Evolutionary conservation across 495 filamentous ascomycete genomes (phyloP).

Genomic region (Neurospora sp.): DNA sequence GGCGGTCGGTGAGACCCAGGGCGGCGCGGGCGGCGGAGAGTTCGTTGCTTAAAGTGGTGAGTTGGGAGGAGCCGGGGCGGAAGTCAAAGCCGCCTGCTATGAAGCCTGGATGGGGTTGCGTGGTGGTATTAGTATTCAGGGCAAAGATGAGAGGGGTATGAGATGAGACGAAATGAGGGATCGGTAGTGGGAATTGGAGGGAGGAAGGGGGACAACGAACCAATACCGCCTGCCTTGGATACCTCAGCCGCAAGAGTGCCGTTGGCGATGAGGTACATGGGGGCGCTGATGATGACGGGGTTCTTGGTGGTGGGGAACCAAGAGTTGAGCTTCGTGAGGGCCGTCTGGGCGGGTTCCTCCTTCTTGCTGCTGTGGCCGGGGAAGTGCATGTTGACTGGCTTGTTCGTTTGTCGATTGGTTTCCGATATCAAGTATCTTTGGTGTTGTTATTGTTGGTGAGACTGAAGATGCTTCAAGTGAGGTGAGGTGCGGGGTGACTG

Average conservation of each 20-base stretch:
- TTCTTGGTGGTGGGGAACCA: conserved; percentile 48
- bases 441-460: not conserved
- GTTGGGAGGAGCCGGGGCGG: conserved; percentile 15
- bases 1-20: conserved; percentile 15
- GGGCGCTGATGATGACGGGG: conserved; percentile 58
- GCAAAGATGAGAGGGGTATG: not conserved
- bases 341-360: not conserved
- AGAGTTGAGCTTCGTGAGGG: conserved; percentile 6
- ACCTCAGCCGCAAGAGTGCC: conserved; percentile 54
- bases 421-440: not conserved
- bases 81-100: conserved; percentile 28
- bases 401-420: not conserved
- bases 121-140: not conserved
- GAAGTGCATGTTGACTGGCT: not conserved
- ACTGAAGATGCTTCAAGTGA: not conserved
- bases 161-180: not conserved
- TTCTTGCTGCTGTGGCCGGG: not conserved
- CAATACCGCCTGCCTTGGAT: conserved; percentile 57
- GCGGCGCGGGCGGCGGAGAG: conserved; percentile 26
- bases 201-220: conserved; percentile 16
- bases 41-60: conserved; percentile 19
- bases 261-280: conserved; percentile 61
- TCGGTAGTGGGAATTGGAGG: not conserved
- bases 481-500: not conserved
- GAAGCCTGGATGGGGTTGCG: conserved; percentile 20